These are phyloP conservation scores for Trichoderma orchidacearum DNA, from an alignment of 495 filamentous ascomycete species.

Conservation along the genomic window DNA sequence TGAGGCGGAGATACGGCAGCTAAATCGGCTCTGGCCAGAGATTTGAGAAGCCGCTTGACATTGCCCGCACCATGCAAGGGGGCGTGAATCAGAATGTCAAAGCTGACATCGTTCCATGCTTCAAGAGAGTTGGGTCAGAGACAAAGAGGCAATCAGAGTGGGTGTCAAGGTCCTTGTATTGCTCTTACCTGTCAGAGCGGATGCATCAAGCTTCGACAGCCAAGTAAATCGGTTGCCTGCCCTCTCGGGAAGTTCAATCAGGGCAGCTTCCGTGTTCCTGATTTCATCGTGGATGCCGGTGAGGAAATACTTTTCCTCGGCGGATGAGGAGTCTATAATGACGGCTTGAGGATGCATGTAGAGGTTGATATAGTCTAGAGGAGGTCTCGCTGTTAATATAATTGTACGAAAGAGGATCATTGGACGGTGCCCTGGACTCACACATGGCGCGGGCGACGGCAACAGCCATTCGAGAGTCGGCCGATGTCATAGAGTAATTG, in stretches of 20 bases:
- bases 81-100: slow-evolving; percentile 73
- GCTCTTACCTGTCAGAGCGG: slow-evolving; percentile 48
- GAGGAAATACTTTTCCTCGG: slow-evolving; percentile 41
- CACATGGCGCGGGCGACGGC: slow-evolving; percentile 25
- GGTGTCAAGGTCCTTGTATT: slow-evolving; percentile 9
- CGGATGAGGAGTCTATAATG: slow-evolving; percentile 33
- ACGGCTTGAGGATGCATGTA: slow-evolving; percentile 46
- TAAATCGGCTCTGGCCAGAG: slow-evolving; percentile 61
- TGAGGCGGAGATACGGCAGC: slow-evolving; percentile 47
- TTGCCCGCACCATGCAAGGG: slow-evolving; percentile 52
- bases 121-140: background rate
- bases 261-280: slow-evolving; percentile 23
- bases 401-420: background rate
- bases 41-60: slow-evolving; percentile 57
- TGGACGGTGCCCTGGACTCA: slow-evolving; percentile 9
- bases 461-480: slow-evolving; percentile 33
- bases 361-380: slow-evolving; percentile 30
- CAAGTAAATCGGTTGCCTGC: slow-evolving; percentile 50
- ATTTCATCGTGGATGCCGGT: slow-evolving; percentile 33
- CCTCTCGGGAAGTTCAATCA: slow-evolving; percentile 55
- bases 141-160: no score
- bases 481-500: slow-evolving; percentile 34
- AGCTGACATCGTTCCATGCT: slow-evolving; percentile 61
- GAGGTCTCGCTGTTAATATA: background rate
- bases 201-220: slow-evolving; percentile 61